Evolutionary conservation across 441 rosid species (phyloP).

Genomic region (Hura crepitans): DNA sequence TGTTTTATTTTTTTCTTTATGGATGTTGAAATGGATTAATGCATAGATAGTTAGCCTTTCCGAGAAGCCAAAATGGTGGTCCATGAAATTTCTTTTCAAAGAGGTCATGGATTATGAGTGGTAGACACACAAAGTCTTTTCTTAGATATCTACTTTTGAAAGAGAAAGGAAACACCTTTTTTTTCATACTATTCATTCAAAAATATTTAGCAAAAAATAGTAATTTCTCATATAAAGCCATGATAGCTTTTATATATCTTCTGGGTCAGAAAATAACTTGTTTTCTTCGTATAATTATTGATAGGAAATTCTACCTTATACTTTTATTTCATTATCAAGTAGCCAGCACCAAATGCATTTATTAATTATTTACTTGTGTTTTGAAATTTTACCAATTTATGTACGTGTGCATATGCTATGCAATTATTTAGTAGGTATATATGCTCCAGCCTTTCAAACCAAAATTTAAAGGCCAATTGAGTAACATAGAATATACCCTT

Average conservation of each 20-base stretch:
- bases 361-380: too few species aligned
- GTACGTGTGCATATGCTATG: too few species aligned
- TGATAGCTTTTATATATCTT: conserved; percentile 5
- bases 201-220: not conserved
- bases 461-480: too few species aligned
- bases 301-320: not conserved
- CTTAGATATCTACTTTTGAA: conserved; percentile 36
- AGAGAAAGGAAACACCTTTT: conserved; percentile 20
- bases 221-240: conserved; percentile 6
- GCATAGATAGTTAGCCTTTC: conserved; percentile 6
- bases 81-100: conserved; percentile 36
- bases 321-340: too few species aligned
- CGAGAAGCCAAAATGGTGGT: conserved; percentile 38
- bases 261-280: too few species aligned
- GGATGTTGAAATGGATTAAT: conserved; percentile 23
- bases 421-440: too few species aligned
- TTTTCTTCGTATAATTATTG: too few species aligned
- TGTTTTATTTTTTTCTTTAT: not conserved
- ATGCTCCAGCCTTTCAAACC: too few species aligned
- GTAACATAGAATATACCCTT: too few species aligned
- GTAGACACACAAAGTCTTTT: conserved; percentile 39
- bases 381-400: too few species aligned
- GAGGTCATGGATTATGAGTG: conserved; percentile 33
- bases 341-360: too few species aligned
- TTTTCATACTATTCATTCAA: conserved; percentile 21